Evolutionary conservation across 108 stramenopile genomes (phyloP).

Genomic region (Pelagomonas calceolata): DNA sequence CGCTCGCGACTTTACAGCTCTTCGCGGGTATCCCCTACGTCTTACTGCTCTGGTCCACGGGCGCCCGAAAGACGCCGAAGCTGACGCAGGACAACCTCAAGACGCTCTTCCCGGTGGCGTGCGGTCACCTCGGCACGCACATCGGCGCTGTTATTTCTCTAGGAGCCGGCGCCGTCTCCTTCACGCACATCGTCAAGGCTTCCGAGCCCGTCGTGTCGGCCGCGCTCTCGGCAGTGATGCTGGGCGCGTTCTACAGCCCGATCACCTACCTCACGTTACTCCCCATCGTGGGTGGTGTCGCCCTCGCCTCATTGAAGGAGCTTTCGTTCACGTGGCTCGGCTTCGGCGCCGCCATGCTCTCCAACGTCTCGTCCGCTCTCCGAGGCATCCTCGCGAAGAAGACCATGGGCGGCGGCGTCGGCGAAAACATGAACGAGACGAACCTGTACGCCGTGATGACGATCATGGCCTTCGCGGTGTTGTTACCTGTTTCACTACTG

Average conservation of each 20-base stretch:
- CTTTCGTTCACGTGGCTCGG: slow-evolving; percentile 88
- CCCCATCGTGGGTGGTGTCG: slow-evolving; percentile 92
- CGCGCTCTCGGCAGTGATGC: slow-evolving; percentile 67
- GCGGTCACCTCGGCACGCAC: slow-evolving; percentile 92
- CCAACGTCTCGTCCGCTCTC: slow-evolving; percentile 86
- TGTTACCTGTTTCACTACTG: slow-evolving; percentile 76
- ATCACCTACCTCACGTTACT: slow-evolving; percentile 82
- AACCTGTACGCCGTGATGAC: slow-evolving; percentile 94
- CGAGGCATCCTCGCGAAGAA: slow-evolving; percentile 90
- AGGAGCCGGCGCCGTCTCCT: slow-evolving; percentile 92
- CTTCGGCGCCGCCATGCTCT: slow-evolving; percentile 88
- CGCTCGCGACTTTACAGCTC: slow-evolving; percentile 90
- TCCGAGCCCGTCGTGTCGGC: slow-evolving; percentile 96
- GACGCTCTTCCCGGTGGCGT: slow-evolving; percentile 81
- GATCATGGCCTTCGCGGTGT: slow-evolving; percentile 73
- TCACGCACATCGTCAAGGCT: slow-evolving; percentile 99
- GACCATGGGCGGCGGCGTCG: slow-evolving; percentile 88
- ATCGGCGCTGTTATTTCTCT: slow-evolving; percentile 90
- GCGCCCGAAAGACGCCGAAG: slow-evolving; percentile 81
- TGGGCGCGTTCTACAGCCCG: slow-evolving; percentile 67
- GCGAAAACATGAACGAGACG: slow-evolving; percentile 90
- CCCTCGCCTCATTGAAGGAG: slow-evolving; percentile 93
- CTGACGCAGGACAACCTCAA: slow-evolving; percentile 62
- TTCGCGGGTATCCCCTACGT: slow-evolving; percentile 80
- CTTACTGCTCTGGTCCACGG: slow-evolving; percentile 67